Evolutionary conservation across 345 rosid species (phyloP), one percentile per base, ranked within the genome.

Genomic region (Clausena lansium): DNA sequence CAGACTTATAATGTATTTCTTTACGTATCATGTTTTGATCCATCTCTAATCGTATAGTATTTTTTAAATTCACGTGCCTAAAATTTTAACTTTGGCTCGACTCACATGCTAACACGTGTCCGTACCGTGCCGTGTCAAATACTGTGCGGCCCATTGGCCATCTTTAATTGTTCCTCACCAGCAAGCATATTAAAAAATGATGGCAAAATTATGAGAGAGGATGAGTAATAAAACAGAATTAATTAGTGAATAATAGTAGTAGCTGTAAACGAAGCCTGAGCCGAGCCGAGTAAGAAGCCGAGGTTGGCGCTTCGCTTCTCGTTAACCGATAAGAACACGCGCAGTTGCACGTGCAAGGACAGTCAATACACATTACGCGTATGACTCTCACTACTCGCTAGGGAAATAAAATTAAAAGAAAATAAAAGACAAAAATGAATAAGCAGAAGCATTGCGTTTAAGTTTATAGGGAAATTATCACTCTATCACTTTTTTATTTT

Each of bases 261-360:
- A 15, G 14, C 15, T 9, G n/a, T 0, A 10, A 6, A 24, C 24
- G 28, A 54, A 74, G 78, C 85, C 72, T 69, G 59, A 85, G 92
- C 87, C 81, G 84, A 87, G 91, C 91, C 90, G 83, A 77, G 52
- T 72, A 67, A 52, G 70, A 78, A 90, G 94, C 87, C 93, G 91
- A 82, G 77, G 81, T 82, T 86, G 39, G 75, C 87, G 93, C 86
- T 80, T 67, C 87, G 93, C 86, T 80, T 67, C 78, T 74, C 89
- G 61, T 76, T 70, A 80, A 79, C 81, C 82, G 81, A 81, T 59
- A 82, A 79, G 59, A 77, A 81, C 89, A 83, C 82, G 80, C 81
- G 77, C 62, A 76, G 70, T 86, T 86, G 83, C 92, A 91, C 91
- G 91, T 92, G 93, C 87, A 83, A 82, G 70, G 54, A 74, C 84